Conservation (phyloP, 768 basidiomycete genomes). For the Suillus lakei region DNA sequence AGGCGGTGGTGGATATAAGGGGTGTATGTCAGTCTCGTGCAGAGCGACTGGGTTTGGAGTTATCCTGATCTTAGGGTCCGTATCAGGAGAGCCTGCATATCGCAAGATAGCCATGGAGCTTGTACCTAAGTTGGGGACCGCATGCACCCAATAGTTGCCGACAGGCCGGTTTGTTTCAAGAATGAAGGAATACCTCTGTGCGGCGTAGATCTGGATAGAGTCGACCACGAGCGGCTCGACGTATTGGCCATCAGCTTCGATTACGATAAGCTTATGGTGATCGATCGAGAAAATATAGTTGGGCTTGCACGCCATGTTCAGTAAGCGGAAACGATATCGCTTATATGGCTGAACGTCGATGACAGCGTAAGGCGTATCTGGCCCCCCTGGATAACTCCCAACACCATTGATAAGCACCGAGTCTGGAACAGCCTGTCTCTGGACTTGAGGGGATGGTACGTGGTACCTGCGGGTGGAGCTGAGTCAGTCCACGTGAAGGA, state of each 20-base stretch:
- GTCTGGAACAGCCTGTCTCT: background rate
- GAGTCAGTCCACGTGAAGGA: background rate
- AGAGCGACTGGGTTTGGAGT: background rate
- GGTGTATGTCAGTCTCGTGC: background rate
- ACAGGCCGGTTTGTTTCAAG: slow-evolving; percentile 39
- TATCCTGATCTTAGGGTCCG: slow-evolving; percentile 36
- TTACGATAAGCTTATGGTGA: slow-evolving; percentile 48
- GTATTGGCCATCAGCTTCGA: slow-evolving; percentile 51
- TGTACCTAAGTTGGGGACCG: slow-evolving; percentile 36
- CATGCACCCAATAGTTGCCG: slow-evolving; percentile 50
- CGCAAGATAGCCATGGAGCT: slow-evolving; percentile 49
- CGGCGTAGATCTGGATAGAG: slow-evolving; percentile 49
- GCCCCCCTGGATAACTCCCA: slow-evolving; percentile 40
- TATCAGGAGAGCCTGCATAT: slow-evolving; percentile 42
- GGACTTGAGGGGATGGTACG: slow-evolving; percentile 1
- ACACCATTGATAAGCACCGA: slow-evolving; percentile 41
- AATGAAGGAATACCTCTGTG: slow-evolving; percentile 58
- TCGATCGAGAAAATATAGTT: slow-evolving; percentile 51
- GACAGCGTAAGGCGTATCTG: slow-evolving; percentile 37
- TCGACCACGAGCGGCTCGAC: slow-evolving; percentile 42
- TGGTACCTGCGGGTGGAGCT: background rate
- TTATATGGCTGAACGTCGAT: slow-evolving; percentile 38
- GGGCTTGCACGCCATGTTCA: slow-evolving; percentile 50
- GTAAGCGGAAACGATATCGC: slow-evolving; percentile 44
- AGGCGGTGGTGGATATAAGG: background rate